phyloP scores from a whole-genome alignment of 345 rosid species.

The Populus tremula region DNA sequence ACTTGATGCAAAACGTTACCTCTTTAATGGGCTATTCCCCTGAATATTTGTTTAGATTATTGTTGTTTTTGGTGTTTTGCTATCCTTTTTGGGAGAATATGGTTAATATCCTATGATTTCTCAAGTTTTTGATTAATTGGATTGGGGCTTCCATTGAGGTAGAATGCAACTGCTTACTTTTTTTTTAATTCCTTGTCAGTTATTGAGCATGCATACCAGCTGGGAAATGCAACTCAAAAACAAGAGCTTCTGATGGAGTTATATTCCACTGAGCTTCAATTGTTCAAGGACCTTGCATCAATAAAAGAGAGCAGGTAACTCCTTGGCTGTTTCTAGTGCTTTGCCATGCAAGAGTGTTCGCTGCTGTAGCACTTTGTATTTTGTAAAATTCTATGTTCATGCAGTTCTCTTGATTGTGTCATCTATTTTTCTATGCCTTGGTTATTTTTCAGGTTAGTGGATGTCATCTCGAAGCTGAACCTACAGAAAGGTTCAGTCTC shows the following conservation, averaged over 20 bases:
- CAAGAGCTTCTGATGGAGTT: slow-evolving; percentile 86
- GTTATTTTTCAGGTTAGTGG: slow-evolving; percentile 58
- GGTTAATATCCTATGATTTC: neutral
- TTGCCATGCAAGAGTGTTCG: neutral
- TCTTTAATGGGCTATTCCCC: neutral
- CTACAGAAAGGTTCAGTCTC: slow-evolving; percentile 66
- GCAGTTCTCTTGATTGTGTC: neutral
- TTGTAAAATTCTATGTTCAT: neutral
- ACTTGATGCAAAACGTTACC: neutral
- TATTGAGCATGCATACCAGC: slow-evolving; percentile 76
- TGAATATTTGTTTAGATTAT: too few relatives aligned
- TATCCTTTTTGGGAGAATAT: neutral
- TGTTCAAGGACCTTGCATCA: slow-evolving; percentile 67
- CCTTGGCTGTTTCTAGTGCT: neutral
- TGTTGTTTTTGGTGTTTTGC: neutral
- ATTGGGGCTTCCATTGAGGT: neutral
- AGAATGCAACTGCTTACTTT: neutral
- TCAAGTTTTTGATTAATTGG: neutral
- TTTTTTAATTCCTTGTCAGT: slow-evolving; percentile 37
- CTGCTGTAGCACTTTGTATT: neutral
- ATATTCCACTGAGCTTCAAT: slow-evolving; percentile 83
- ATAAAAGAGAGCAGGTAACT: slow-evolving; percentile 68
- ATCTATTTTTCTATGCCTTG: neutral
- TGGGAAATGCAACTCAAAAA: slow-evolving; percentile 74
- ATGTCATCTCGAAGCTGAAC: slow-evolving; percentile 67